Evolutionary conservation across 1,284 basidiomycete species (phyloP).

Genomic region (Pseudozyma hubeiensis): DNA sequence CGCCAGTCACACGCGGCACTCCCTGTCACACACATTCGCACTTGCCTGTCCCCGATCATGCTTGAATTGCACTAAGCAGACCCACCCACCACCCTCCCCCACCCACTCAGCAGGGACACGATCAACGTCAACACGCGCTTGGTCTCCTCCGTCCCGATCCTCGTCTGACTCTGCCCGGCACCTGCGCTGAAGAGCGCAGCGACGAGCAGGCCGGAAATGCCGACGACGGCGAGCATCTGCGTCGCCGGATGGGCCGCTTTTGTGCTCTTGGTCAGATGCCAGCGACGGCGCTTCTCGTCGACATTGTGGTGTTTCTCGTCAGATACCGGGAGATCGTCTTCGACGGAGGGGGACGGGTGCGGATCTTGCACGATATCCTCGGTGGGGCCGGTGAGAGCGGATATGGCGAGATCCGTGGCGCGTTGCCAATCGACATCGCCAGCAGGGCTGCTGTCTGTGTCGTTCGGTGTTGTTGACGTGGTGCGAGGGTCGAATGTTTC

Average conservation of each 20-base stretch:
- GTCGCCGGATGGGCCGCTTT: not conserved
- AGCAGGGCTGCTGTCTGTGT: not conserved
- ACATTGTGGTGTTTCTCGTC: slow-evolving; percentile 5
- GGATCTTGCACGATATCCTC: slow-evolving; percentile 35
- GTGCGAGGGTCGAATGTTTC: slow-evolving; percentile 4
- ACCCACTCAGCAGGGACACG: slow-evolving; percentile 30
- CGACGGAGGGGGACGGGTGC: slow-evolving; percentile 15
- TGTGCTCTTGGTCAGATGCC: not conserved
- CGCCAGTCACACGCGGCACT: too few species aligned
- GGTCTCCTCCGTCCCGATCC: slow-evolving; percentile 14
- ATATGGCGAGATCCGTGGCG: slow-evolving; percentile 1
- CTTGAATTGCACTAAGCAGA: not conserved
- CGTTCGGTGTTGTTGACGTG: not conserved
- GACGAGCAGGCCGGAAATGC: slow-evolving; percentile 34
- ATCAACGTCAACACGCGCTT: slow-evolving; percentile 27
- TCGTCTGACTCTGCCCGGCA: not conserved
- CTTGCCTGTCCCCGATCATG: too few species aligned
- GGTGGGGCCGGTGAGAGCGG: slow-evolving; percentile 18
- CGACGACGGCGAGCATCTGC: slow-evolving; percentile 39
- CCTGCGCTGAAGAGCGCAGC: slow-evolving; percentile 30
- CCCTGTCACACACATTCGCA: too few species aligned
- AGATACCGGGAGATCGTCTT: not conserved
- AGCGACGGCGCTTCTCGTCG: not conserved
- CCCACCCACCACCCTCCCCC: slow-evolving; percentile 24
- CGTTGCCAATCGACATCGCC: slow-evolving; percentile 5